Conservation (phyloP, 2,329 filamentous ascomycete species). For the Xylariaceae sp. region DNA sequence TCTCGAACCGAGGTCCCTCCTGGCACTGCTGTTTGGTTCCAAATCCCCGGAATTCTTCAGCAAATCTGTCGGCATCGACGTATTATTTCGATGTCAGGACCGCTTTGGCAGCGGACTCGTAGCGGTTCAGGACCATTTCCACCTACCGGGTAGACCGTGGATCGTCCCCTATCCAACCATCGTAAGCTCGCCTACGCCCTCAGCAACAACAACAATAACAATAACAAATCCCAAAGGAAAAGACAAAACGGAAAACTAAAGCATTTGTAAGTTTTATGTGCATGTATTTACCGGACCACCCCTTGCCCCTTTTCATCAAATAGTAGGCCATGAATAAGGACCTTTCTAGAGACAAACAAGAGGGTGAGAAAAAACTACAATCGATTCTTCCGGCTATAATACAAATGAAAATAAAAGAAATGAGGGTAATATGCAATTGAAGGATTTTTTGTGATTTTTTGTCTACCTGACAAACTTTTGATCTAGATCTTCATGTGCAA, state of each 20-base stretch:
- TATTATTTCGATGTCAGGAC: too few species aligned
- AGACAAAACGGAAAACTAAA: not conserved
- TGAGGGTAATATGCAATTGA: slow-evolving; percentile 13
- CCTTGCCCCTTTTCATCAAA: not conserved
- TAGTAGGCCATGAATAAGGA: not conserved
- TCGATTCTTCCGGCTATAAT: slow-evolving; percentile 25
- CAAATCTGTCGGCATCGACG: too few species aligned
- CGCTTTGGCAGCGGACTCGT: too few species aligned
- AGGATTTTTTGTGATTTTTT: not conserved
- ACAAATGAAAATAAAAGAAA: slow-evolving; percentile 27
- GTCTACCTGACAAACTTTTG: slow-evolving; percentile 14
- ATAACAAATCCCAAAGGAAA: not conserved
- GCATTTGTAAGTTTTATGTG: slow-evolving; percentile 7
- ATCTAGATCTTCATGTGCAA: slow-evolving; percentile 16
- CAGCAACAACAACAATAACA: too few species aligned
- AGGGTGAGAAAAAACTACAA: not conserved
- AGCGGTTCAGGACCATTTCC: too few species aligned
- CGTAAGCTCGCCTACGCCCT: too few species aligned
- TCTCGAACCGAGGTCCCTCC: too few species aligned
- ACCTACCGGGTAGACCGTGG: too few species aligned
- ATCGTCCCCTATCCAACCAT: too few species aligned
- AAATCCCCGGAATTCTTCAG: too few species aligned
- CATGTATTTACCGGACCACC: slow-evolving; percentile 19
- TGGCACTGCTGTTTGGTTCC: too few species aligned
- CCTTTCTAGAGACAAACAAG: not conserved